Percentiles rank a stretch among this genome's conserved stretches.
Evolutionary conservation across 2,329 filamentous ascomycete genomes (phyloP).

Genomic region (Pseudodiploospora longispora): DNA sequence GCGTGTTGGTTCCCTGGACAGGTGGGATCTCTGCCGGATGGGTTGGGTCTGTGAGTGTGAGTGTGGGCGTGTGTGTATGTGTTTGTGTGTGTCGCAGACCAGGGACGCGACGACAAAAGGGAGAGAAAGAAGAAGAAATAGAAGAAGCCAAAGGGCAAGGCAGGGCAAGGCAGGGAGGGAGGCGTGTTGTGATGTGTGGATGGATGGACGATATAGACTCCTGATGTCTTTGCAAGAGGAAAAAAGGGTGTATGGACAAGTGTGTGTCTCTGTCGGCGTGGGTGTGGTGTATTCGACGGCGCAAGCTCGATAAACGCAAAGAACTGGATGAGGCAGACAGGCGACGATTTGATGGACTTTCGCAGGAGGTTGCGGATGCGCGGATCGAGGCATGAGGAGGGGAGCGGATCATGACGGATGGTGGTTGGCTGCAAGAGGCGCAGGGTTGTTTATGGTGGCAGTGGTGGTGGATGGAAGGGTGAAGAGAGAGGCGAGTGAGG

Average conservation of each 20-base stretch:
- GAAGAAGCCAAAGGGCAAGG: not conserved
- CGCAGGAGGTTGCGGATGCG: conserved; percentile 12
- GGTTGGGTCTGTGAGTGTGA: not conserved
- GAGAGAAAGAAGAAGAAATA: not conserved
- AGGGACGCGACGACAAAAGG: conserved; percentile 6
- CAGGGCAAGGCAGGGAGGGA: not conserved
- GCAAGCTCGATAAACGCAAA: too few species aligned
- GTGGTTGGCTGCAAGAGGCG: conserved; percentile 26
- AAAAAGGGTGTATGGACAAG: too few species aligned
- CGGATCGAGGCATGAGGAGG: conserved; percentile 17
- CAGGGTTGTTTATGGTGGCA: conserved; percentile 8
- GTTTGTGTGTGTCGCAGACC: conserved; percentile 12
- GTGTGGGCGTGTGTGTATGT: conserved; percentile 1
- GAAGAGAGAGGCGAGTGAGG: not conserved
- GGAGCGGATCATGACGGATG: conserved; percentile 24
- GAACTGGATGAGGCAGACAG: too few species aligned
- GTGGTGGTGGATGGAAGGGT: conserved; percentile 22
- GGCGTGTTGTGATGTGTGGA: not conserved
- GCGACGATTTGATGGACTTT: too few species aligned
- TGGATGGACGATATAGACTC: not conserved
- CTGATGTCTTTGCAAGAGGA: too few species aligned
- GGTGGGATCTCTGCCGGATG: too few species aligned
- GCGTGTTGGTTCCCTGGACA: not conserved
- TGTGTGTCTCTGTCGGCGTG: too few species aligned
- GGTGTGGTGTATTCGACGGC: too few species aligned